phyloP scores from a whole-genome alignment of 768 basidiomycete genomes.

The Pisolithus sp. region DNA sequence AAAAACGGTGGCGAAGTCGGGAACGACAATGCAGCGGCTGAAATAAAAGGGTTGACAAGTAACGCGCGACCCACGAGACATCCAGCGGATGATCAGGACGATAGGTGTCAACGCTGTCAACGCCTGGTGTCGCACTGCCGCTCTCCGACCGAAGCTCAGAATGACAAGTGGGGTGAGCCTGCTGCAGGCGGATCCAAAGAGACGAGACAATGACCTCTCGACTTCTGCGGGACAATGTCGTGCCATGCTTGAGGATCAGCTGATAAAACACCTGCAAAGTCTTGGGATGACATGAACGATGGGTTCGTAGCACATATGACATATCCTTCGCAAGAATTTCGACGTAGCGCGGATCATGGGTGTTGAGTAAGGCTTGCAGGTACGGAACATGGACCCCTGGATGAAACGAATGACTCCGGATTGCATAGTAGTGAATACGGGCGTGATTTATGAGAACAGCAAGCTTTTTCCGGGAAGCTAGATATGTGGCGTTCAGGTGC shows the following conservation, averaged over 20 bases:
- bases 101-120: background rate
- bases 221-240: constrained; percentile 17
- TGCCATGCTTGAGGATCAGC: constrained; percentile 26
- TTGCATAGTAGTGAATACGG: constrained; percentile 34
- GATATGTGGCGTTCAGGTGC: constrained; percentile 2
- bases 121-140: background rate
- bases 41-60: constrained; percentile 11
- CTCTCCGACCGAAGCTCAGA: background rate
- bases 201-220: constrained; percentile 32
- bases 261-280: constrained; percentile 39
- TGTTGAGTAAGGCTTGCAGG: constrained; percentile 34
- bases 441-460: constrained; percentile 26
- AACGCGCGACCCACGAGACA: constrained; percentile 8
- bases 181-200: constrained; percentile 17
- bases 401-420: constrained; percentile 31
- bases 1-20: background rate
- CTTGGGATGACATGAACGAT: constrained; percentile 28
- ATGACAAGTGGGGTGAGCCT: background rate
- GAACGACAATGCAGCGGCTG: background rate
- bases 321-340: constrained; percentile 30
- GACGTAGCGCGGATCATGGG: constrained; percentile 21
- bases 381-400: constrained; percentile 44
- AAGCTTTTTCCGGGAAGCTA: constrained; percentile 11
- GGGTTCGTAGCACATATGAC: constrained; percentile 26
- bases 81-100: constrained; percentile 1